Evolutionary conservation across 1,139 yeast genomes (phyloP), one percentile per base, ranked within the genome.

Genomic region (Yamadazyma trypodendri): DNA sequence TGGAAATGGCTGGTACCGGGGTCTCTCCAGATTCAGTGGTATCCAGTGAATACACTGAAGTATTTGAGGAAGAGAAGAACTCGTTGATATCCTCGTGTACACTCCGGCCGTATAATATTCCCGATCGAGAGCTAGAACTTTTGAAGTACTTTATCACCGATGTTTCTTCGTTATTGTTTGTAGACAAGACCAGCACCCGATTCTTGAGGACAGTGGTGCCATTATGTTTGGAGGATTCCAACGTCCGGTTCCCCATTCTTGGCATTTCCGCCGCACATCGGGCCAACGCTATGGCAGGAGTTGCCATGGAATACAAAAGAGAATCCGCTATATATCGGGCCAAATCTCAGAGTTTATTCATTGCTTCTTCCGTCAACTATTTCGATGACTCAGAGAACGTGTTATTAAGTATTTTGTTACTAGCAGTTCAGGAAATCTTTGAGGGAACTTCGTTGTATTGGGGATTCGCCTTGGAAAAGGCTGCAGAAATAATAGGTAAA

Each of bases 401-500:
- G 6, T 38, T 52, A 2, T 34, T 52, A 10, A 41, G 53, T 31
- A 42, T 53, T 4, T 39, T 53, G 11, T 35, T 53, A 15, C 31
- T 48, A 21, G 46, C 52, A n/a, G 37, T 51, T 10, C 49, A 48
- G 33, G 56, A 53, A 29, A 46, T 53, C 15, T 43, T 53, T 28
- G 54, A 52, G 39, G 57, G 57, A 6, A 43, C 44, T 17, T 49
- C 55, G 8, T 35, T 52, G 9, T 46, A 42, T 36, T 53, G 57
- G 57, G 45, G 45, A 22, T 38, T 49, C 16, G 48, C 52, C 2
- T 39, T 53, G 30, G 55, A 52, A 28, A 51, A 44, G 28, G 55
- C 52, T 4, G 50, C 54, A 12, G 30, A 29, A 20, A 34, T 51
- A n/a, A 50, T 51, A 10, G 44, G 43, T 4, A 43, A 41, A 21